phyloP scores from a whole-genome alignment of 2,329 filamentous ascomycete genomes.

The Penicillium italicum region DNA sequence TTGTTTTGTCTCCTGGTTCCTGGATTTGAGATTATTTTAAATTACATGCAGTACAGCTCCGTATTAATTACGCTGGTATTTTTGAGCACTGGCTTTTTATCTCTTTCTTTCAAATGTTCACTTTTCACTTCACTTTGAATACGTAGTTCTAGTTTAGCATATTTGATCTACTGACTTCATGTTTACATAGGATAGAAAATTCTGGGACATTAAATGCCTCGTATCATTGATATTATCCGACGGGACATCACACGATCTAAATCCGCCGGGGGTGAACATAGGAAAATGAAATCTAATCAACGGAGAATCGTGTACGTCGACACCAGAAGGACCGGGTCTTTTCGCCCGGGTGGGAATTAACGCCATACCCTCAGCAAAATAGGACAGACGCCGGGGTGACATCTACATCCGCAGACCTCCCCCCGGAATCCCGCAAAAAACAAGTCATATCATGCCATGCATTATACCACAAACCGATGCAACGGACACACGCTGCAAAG shows the following conservation, averaged over 20 bases:
- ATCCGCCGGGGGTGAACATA: conserved; percentile 26
- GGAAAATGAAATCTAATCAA: conserved; percentile 27
- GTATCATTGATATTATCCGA: conserved; percentile 30
- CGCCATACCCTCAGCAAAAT: conserved; percentile 32
- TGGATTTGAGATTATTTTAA: conserved; percentile 10
- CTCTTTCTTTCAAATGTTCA: neutral
- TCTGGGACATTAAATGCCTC: conserved; percentile 12
- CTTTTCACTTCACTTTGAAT: too few relatives aligned
- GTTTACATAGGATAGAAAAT: neutral
- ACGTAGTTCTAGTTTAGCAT: too few relatives aligned
- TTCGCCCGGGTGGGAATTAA: conserved; percentile 26
- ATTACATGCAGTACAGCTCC: neutral
- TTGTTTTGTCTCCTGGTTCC: neutral
- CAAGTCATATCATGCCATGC: conserved; percentile 39
- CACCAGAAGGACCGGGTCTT: conserved; percentile 26
- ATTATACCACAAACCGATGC: conserved; percentile 36
- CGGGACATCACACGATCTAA: conserved; percentile 25
- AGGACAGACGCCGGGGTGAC: conserved; percentile 21
- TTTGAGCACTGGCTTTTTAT: conserved; percentile 6
- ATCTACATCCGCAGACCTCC: conserved; percentile 9
- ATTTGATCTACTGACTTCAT: neutral
- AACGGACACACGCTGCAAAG: conserved; percentile 29
- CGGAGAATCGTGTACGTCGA: conserved; percentile 26
- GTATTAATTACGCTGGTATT: conserved; percentile 11
- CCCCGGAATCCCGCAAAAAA: conserved; percentile 22